Base-by-base conservation (phyloP, 2,329 filamentous ascomycete genomes). In the Aspergillus eucalypticola region DNA sequence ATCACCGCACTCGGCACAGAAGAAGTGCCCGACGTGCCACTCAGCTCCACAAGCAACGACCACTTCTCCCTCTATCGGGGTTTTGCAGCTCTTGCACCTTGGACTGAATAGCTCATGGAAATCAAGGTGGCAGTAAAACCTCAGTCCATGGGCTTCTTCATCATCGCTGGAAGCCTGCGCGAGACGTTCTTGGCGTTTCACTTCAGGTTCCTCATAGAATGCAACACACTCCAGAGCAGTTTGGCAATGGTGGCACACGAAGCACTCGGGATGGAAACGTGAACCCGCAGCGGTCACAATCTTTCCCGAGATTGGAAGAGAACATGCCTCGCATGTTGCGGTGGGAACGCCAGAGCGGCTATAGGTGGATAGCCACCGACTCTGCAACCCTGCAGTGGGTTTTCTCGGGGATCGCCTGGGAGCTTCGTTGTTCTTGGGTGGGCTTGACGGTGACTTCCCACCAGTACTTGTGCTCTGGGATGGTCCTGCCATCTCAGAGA, bases 71-170 rank as follows among this genome's bases (percentile, higher is more conserved):
- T 98, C 88, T 70, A 99, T 99, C 3, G 95, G 94, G 7, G 95
- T 99, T 75, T 90, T 92, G 84, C 95, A 99, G 75, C 91, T 92
- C 79, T 95, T 95, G 83, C 95, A 99, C 44, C 92, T 88, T 4
- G 95, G 95, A 32, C 90, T 92, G 77, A 91, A 99, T 56, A 90
- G 82, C 78, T 99, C 95, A 76, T 99, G 95, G 86, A 93, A 99
- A 80, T 99, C 95, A n/a, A 99, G 85, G 74, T 98, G 94, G 78
- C 95, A 99, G 80, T 90, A 99, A 83, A 98, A 98, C 10, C 94
- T 88, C 49, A 91, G 79, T 10, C 86, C 82, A 39, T 86, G 84
- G 72, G 73, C 85, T 2, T 87, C 86, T 54, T 83, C 79, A 60
- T 90, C 88, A 5, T 86, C 79, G 10, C 90, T 75, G 0, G 84